Base-by-base conservation (phyloP, 345 rosid species). In the Brassica incana region DNA sequence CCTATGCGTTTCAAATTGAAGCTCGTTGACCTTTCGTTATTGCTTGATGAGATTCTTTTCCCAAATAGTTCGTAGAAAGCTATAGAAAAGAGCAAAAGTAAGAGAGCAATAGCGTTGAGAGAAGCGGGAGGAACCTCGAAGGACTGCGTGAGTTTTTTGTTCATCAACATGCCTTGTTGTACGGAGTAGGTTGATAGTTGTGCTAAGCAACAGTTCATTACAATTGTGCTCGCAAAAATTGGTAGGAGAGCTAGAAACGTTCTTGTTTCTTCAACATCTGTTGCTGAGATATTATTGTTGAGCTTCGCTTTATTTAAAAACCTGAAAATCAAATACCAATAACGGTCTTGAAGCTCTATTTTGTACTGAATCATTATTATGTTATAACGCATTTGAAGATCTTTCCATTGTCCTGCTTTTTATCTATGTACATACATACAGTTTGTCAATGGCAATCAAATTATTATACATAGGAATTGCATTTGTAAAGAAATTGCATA, bases 141-240 rank as follows among this genome's bases (percentile, higher is more conserved):
- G 38, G 72, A 14, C 74, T 23, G 43, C 11, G 64, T 30, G 59
- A 89, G 18, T 9, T 74, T 79, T 82, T 78, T 86, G 63, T 86
- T 66, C 93, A 88, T 89, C 67, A 76, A 30, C 78, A 67, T 29
- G 77, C 89, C 91, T 85, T 88, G 93, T 69, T 84, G 78, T 36
- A 88, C 88, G 5, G 93, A 85, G 78, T 88, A 88, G 45, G 93
- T 91, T 38, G 69, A 77, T 2, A 91, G 81, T 68, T 88, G 91
- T 23, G 93, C 91, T 2, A 88, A 58, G 81, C 91, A 89, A 43
- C 89, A 85, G 75, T 81, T 89, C 92, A 85, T 86, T 85, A 85
- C 65, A 79, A 91, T 88, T n/a, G 92, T 88, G 88, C 88, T 80
- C 1, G 16, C 84, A 33, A 88, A 91, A 35, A 89, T 87, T 8